These are phyloP conservation scores for Marasmius fiardii DNA, from an alignment of 1,284 basidiomycete species.

Conservation along the genomic window DNA sequence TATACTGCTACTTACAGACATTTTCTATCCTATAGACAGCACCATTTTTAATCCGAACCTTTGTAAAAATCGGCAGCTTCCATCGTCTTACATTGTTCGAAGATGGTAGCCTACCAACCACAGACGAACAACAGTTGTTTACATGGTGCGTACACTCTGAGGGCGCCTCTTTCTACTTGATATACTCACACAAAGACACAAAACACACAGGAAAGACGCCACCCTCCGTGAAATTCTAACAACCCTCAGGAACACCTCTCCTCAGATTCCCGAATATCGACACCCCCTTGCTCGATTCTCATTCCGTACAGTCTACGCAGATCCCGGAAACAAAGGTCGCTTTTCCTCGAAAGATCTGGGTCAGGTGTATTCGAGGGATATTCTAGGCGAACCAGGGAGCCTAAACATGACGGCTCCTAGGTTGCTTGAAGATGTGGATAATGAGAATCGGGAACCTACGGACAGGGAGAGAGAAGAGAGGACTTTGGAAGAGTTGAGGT, in stretches of 20 bases:
- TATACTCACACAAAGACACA: no score
- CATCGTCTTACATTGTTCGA: constrained; percentile 71
- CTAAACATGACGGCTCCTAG: constrained; percentile 53
- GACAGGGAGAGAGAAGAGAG: constrained; percentile 54
- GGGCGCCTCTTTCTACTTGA: no score
- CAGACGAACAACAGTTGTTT: constrained; percentile 75
- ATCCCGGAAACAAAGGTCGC: constrained; percentile 63
- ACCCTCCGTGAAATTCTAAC: constrained; percentile 74
- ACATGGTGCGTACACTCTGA: constrained; percentile 54
- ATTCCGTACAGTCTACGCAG: constrained; percentile 74
- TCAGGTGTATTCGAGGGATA: constrained; percentile 74
- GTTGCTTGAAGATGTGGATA: constrained; percentile 51
- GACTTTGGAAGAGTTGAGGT: constrained; percentile 71
- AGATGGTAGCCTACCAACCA: constrained; percentile 66
- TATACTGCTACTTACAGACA: neutral
- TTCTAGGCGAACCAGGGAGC: constrained; percentile 71
- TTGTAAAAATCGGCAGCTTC: constrained; percentile 74
- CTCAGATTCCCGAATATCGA: constrained; percentile 62
- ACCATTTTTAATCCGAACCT: constrained; percentile 77
- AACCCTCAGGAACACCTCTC: constrained; percentile 64
- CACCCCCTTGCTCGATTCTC: constrained; percentile 76
- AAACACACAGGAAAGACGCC: constrained; percentile 63
- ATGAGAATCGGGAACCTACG: constrained; percentile 30
- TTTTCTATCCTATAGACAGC: constrained; percentile 45
- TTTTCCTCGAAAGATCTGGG: constrained; percentile 75